phyloP scores from a whole-genome alignment of 2,329 filamentous ascomycete species.

The Pseudogymnoascus sp. region DNA sequence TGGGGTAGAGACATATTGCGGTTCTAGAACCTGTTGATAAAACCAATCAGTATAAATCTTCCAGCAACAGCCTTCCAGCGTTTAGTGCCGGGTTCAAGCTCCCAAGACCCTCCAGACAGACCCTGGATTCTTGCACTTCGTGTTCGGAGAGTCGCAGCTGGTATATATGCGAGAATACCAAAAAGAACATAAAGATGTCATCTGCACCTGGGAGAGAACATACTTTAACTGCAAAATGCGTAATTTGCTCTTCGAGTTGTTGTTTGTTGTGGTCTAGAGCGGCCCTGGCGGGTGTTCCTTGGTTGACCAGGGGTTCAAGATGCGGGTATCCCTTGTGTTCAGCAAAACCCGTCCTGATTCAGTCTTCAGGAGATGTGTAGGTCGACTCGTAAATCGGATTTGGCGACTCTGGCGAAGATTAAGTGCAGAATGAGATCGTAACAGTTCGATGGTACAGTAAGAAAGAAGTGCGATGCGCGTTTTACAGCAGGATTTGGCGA shows the following conservation, averaged over 20 bases:
- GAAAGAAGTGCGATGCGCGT: conserved; percentile 1
- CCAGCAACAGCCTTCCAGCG: background rate
- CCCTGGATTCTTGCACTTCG: background rate
- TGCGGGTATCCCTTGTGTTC: background rate
- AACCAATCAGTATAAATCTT: background rate
- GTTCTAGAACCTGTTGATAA: background rate
- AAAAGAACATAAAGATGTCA: background rate
- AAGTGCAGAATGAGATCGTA: background rate
- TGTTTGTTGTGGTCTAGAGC: background rate
- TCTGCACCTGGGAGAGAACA: background rate
- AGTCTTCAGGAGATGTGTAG: background rate
- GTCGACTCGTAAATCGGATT: background rate
- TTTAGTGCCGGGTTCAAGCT: background rate
- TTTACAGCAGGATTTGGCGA: background rate
- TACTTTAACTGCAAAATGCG: background rate
- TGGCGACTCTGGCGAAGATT: background rate
- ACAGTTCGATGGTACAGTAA: background rate
- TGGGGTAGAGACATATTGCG: conserved; percentile 48
- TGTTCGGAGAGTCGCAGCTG: background rate
- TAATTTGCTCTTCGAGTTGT: background rate
- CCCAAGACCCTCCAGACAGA: background rate
- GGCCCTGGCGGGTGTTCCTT: conserved; percentile 1
- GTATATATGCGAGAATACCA: background rate
- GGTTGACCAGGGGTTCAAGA: conserved; percentile 5
- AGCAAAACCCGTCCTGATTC: background rate